Evolutionary conservation across 1,139 yeast species (phyloP), one percentile per base, ranked within the genome.

Genomic region (Blastobotrys raffinosifermentans): DNA sequence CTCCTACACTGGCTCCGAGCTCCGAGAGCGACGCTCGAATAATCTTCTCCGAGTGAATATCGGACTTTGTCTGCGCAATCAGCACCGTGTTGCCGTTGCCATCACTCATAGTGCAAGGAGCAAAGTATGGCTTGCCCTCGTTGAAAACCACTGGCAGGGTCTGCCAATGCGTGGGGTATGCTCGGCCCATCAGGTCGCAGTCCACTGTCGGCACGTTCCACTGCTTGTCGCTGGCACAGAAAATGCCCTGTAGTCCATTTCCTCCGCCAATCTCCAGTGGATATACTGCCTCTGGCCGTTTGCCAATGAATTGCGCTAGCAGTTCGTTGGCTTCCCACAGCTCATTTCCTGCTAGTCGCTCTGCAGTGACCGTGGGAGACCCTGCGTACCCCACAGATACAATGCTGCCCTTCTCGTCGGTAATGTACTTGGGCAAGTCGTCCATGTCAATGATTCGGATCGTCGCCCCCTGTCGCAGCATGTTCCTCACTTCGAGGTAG

Each of bases 131-230:
- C 9, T 34, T 54, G 48, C 23, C 60, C 34, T 37, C 50, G 21
- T 53, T 46, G 16, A 46, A 36, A 2, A 57, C 61, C 13, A 48
- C 54, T 4, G 71, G 68, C 2, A 64, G 48, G 10, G 65, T 62
- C 43, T 69, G 73, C 53, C 63, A 64, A 19, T 55, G 57, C 22
- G 67, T 64, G 4, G 73, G 73, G 47, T 65, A 67, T 8, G 73
- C 73, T 40, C 73, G 55, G 6, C 73, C 73, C 73, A 68, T 68
- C 36, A 66, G 49, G 43, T 69, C 73, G 26, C 61, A 59, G 50
- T 68, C 73, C 15, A 68, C 48, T 21, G 64, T 54, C 3, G 69
- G 67, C 16, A 64, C 39, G 40, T 63, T 48, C 34, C 34, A 32
- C 10, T 31, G 27, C 7, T n/a, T 20, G 26, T 33, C 19, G 14